Evolutionary conservation across 345 rosid species (phyloP).

Genomic region (Capsella bursapastoris): DNA sequence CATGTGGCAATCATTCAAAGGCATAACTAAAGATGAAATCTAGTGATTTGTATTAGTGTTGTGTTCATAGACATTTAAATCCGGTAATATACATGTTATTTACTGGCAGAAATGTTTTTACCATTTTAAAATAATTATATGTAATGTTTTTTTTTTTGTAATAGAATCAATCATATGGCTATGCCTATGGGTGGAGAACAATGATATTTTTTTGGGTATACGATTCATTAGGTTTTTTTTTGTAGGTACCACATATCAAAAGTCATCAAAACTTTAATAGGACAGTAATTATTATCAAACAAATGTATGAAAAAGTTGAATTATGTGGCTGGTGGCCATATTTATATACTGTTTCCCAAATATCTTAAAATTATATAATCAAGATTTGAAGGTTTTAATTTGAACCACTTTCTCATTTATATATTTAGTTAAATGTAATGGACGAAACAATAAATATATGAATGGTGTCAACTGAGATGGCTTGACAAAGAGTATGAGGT

Average conservation of each 20-base stretch:
- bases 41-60: not conserved
- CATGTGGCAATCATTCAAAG: not conserved
- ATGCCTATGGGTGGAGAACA: not conserved
- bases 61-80: not conserved
- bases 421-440: not conserved
- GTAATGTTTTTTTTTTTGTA: too few species aligned
- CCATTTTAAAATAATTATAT: not conserved
- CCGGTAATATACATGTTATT: not conserved
- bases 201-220: not conserved
- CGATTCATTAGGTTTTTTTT: not conserved
- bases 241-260: not conserved
- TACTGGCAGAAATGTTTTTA: not conserved
- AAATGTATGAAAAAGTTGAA: constrained; percentile 1
- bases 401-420: too few species aligned
- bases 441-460: not conserved
- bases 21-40: not conserved
- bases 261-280: not conserved
- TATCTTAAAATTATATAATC: not conserved
- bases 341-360: not conserved
- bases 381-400: too few species aligned
- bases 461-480: constrained; percentile 17
- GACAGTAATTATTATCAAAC: not conserved
- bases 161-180: not conserved
- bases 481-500: constrained; percentile 10
- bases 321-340: not conserved